Evolutionary conservation across 2,329 filamentous ascomycete species (phyloP), one percentile per base, ranked within the genome.

Genomic region (Monosporascus ibericus): DNA sequence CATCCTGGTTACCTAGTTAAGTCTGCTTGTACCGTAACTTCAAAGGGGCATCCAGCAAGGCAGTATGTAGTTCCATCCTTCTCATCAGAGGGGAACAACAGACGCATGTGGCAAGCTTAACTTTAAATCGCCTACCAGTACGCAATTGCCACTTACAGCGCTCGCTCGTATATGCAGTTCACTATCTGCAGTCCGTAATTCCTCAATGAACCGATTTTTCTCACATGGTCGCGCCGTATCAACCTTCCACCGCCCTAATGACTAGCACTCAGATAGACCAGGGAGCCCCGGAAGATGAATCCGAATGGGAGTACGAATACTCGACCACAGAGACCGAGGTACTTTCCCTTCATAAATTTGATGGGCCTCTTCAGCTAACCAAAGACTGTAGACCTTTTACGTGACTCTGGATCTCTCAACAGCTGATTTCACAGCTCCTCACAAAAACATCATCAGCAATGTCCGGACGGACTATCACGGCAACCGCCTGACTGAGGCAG

Each of bases 241-340:
- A 17, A 51, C 54, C 49, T 58, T 53, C 54, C 54, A 51, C 40
- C 54, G 55, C 53, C 56, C 56, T 37, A 44, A 67, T 67, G 65
- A 60, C 62, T 65, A 65, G 56, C 50, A 52, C 37, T 48, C 50
- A 51, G 39, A 30, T 57, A 48, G 54, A 54, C 8, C 55, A 60
- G 50, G 58, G 51, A 52, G 27, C 48, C 44, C 46, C 48, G n/a
- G 71, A 73, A 27, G 76, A 75, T 54, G 79, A 85, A 48, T 76
- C 75, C 15, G 81, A 84, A 48, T 86, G 81, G 81, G 83, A 86
- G 61, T 86, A 85, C 58, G 83, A 86, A 58, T 86, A 86, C 61
- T 86, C 83, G 0, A 68, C 72, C 3, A 84, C 80, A 0, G 82
- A 86, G 61, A 84, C 76, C 15, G 83, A 86, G 73, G 82, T 81